phyloP scores from a whole-genome alignment of 331 rosid genomes.

The Phaseolus coccineus region DNA sequence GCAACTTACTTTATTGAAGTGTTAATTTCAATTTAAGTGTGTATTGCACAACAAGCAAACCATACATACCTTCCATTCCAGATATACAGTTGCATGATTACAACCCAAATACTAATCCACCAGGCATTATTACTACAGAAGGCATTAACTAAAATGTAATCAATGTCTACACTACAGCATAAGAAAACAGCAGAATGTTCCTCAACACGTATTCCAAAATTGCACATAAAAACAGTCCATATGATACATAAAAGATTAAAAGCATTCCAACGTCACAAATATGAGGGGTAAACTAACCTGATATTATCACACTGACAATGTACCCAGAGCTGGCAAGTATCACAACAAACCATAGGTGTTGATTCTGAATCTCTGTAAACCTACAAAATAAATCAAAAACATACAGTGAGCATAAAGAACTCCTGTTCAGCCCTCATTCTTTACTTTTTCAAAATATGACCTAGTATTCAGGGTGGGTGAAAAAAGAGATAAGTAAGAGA shows the following conservation, averaged over 20 bases:
- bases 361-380: conserved; percentile 74
- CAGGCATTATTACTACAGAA: neutral
- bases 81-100: neutral
- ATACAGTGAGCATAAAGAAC: conserved; percentile 32
- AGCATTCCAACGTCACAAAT: conserved; percentile 18
- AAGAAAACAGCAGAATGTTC: conserved; percentile 3
- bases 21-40: conserved; percentile 15
- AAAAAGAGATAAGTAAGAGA: neutral
- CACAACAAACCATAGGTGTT: conserved; percentile 99
- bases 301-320: conserved; percentile 98
- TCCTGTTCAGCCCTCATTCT: conserved; percentile 58
- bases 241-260: conserved; percentile 9
- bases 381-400: conserved; percentile 56
- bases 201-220: conserved; percentile 18
- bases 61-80: conserved; percentile 37
- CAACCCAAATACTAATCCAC: conserved; percentile 26
- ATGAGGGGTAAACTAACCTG: conserved; percentile 60
- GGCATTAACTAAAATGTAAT: neutral
- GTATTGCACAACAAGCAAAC: neutral
- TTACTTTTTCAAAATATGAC: neutral
- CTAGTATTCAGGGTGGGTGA: neutral
- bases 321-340: conserved; percentile 98
- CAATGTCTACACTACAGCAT: conserved; percentile 14
- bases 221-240: conserved; percentile 14
- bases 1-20: conserved; percentile 7